phyloP scores from a whole-genome alignment of 495 filamentous ascomycete genomes.

The Thozetella sp. region DNA sequence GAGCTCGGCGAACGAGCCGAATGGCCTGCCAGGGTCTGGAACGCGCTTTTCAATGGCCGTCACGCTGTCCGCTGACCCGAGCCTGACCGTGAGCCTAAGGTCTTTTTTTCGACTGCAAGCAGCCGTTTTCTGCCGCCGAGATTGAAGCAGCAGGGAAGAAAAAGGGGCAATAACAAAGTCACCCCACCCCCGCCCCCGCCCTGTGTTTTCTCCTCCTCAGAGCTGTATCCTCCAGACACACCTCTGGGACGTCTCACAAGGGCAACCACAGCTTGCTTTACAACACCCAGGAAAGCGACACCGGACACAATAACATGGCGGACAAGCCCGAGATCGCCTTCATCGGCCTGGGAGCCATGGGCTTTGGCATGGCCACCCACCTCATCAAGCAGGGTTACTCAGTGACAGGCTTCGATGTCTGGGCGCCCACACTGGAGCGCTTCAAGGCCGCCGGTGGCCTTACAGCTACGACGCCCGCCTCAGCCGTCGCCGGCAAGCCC shows the following conservation, averaged over 20 bases:
- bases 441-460: conserved; percentile 69
- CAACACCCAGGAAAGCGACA: neutral
- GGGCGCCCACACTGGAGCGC: conserved; percentile 67
- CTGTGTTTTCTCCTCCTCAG: neutral
- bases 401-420: conserved; percentile 79
- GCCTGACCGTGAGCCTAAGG: neutral
- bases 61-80: neutral
- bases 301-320: conserved; percentile 19
- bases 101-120: neutral
- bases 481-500: conserved; percentile 60
- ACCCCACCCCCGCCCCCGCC: no score
- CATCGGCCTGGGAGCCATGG: conserved; percentile 88
- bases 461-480: conserved; percentile 60
- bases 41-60: no score
- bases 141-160: neutral
- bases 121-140: neutral
- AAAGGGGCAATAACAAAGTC: neutral
- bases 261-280: no score
- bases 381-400: conserved; percentile 68
- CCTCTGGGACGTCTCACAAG: no score
- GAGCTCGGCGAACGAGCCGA: no score
- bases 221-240: neutral
- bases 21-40: no score
- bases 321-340: conserved; percentile 65
- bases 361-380: conserved; percentile 83